phyloP scores from a whole-genome alignment of 2,329 filamentous ascomycete genomes.

The Ophidiomyces ophidiicola region DNA sequence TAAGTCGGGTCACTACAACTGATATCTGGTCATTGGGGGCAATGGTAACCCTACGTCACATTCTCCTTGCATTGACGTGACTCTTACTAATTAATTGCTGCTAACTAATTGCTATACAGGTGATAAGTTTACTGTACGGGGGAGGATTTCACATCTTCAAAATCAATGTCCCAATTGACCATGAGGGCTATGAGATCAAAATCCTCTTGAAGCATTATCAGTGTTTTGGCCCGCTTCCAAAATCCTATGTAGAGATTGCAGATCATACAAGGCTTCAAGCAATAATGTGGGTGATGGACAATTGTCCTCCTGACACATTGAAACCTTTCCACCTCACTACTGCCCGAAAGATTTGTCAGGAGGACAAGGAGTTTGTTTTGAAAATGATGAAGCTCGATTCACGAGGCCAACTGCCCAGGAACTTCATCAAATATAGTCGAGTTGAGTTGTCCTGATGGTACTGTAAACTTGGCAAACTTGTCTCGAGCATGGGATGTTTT shows the following conservation, averaged over 20 bases:
- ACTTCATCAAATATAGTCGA: too few relatives aligned
- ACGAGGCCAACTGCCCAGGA: constrained; percentile 29
- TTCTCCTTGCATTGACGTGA: too few relatives aligned
- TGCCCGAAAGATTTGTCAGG: constrained; percentile 21
- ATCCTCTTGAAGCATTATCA: constrained; percentile 16
- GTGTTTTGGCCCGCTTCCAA: constrained; percentile 16
- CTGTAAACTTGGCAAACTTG: too few relatives aligned
- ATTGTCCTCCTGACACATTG: constrained; percentile 17
- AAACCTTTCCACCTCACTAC: constrained; percentile 20
- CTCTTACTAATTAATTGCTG: constrained; percentile 4
- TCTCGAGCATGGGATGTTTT: too few relatives aligned
- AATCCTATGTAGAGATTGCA: constrained; percentile 20
- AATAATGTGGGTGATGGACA: constrained; percentile 12
- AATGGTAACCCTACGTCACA: too few relatives aligned
- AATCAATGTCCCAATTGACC: constrained; percentile 11
- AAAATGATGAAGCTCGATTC: constrained; percentile 37
- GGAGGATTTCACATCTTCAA: constrained; percentile 17
- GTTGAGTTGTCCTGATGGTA: too few relatives aligned
- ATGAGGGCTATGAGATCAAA: constrained; percentile 18
- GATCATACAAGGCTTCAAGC: constrained; percentile 12
- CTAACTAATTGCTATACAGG: constrained; percentile 7
- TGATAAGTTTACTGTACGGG: constrained; percentile 16
- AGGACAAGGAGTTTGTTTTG: constrained; percentile 28
- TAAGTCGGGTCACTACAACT: constrained; percentile 15
- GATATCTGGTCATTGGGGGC: constrained; percentile 17